Percentiles rank a stretch among this genome's conserved stretches.
These are phyloP conservation scores for Parietaria judaica DNA, from an alignment of 306 rosid species.

Conservation along the genomic window DNA sequence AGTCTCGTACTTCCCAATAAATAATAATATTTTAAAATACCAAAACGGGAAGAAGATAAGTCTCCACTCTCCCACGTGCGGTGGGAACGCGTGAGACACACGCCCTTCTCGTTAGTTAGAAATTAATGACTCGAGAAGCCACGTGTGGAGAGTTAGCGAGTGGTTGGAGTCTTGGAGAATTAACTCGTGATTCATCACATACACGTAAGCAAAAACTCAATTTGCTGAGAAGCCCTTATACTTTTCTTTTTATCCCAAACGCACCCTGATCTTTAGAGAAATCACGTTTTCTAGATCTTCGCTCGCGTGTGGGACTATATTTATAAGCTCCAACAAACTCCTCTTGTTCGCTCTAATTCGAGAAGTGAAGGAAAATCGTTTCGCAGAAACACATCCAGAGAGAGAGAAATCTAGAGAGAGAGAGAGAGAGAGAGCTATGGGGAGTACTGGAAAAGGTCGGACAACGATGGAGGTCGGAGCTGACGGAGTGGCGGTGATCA, in stretches of 20 bases:
- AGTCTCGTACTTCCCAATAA: not conserved
- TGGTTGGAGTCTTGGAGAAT: too few species aligned
- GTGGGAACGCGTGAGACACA: not conserved
- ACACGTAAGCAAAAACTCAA: not conserved
- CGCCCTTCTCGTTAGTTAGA: too few species aligned
- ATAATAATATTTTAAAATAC: not conserved
- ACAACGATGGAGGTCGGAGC: constrained; percentile 67
- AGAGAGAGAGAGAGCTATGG: constrained; percentile 29
- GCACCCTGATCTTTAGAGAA: not conserved
- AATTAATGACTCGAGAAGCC: too few species aligned
- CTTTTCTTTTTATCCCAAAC: not conserved
- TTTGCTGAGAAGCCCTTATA: too few species aligned
- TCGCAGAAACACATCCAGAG: too few species aligned
- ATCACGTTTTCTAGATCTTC: not conserved
- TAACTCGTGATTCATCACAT: not conserved
- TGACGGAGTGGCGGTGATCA: constrained; percentile 86
- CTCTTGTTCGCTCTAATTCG: not conserved
- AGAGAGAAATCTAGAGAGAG: too few species aligned
- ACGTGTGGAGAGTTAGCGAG: too few species aligned
- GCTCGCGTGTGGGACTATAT: too few species aligned
- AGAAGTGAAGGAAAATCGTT: not conserved
- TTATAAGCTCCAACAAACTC: not conserved
- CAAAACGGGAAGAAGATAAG: not conserved
- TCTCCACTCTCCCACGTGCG: not conserved
- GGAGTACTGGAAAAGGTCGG: constrained; percentile 42